phyloP scores from a whole-genome alignment of 2,329 filamentous ascomycete species.

The Ophiostoma quercus region DNA sequence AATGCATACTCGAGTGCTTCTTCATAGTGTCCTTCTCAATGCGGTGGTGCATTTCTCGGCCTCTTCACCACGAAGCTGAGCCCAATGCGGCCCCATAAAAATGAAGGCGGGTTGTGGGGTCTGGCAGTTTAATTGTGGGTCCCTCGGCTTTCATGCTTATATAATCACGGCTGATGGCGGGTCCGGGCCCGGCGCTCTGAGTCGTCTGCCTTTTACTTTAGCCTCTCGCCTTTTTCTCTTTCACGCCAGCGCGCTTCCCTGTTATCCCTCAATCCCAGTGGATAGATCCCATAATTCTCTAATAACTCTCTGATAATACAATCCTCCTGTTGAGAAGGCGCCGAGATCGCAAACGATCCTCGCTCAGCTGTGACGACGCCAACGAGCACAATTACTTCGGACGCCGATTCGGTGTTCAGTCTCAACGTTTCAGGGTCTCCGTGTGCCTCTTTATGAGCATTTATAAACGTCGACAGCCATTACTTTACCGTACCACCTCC shows the following conservation, averaged over 20 bases:
- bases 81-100: background rate
- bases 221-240: background rate
- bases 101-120: background rate
- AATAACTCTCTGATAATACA: constrained; percentile 3
- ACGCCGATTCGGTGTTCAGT: background rate
- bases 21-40: background rate
- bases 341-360: constrained; percentile 6
- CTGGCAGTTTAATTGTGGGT: background rate
- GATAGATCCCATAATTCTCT: background rate
- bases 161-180: background rate
- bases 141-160: background rate
- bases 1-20: background rate
- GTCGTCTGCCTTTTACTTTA: background rate
- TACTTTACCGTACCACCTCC: background rate
- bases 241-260: background rate
- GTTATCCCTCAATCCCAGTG: constrained; percentile 14
- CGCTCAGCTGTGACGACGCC: constrained; percentile 6
- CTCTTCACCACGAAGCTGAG: background rate
- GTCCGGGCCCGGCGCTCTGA: too few species aligned
- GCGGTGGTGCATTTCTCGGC: background rate
- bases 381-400: constrained; percentile 9
- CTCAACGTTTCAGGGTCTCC: background rate
- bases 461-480: background rate
- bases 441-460: background rate
- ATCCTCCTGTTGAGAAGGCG: constrained; percentile 11